Evolutionary conservation across 345 rosid species (phyloP).

Genomic region (Eucalyptus cloeziana): DNA sequence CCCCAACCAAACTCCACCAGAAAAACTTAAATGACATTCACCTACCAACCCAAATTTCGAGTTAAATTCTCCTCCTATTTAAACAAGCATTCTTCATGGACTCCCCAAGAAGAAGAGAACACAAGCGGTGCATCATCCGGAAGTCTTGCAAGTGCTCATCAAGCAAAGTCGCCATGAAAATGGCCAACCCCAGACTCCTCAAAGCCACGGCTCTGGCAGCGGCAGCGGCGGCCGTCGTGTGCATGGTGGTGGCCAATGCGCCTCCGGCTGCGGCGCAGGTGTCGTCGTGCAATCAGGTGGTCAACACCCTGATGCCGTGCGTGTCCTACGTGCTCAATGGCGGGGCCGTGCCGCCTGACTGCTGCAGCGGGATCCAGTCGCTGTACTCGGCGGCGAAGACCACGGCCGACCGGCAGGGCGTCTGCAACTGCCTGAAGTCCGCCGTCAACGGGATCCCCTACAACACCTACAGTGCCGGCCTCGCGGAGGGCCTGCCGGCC

Average conservation of each 20-base stretch:
- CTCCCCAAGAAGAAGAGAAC: not conserved
- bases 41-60: not conserved
- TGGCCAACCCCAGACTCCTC: not conserved
- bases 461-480: not conserved
- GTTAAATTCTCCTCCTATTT: not conserved
- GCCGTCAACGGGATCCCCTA: not conserved
- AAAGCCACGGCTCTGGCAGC: not conserved
- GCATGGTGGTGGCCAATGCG: not conserved
- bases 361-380: not conserved
- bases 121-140: not conserved
- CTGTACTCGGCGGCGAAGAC: not conserved
- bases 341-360: not conserved
- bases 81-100: not conserved
- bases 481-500: not conserved
- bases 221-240: not conserved
- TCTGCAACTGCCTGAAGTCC: not conserved
- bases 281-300: not conserved
- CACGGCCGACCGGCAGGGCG: not conserved
- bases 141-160: not conserved
- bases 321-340: not conserved
- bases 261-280: not conserved
- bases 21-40: not conserved
- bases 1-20: not conserved
- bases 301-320: not conserved
- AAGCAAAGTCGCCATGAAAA: not conserved